Evolutionary conservation across 495 filamentous ascomycete species (phyloP).

Genomic region (Trichoderma parareesei): DNA sequence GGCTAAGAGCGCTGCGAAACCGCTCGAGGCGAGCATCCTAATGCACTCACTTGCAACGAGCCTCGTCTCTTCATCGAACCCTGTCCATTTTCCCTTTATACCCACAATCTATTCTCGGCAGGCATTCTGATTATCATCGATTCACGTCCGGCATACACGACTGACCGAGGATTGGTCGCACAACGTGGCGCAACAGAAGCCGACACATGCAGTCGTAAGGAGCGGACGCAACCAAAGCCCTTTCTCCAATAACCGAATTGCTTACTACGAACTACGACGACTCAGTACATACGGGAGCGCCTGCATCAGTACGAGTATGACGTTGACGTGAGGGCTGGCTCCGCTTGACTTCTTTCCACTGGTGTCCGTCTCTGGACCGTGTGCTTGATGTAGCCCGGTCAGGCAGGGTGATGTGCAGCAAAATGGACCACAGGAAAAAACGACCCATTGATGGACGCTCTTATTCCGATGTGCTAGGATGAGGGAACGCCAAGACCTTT

Average conservation of each 20-base stretch:
- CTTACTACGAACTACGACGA: too few species aligned
- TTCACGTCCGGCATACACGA: not conserved
- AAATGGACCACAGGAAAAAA: not conserved
- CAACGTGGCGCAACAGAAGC: not conserved
- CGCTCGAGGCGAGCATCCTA: conserved; percentile 3
- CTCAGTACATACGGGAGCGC: too few species aligned
- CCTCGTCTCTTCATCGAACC: not conserved
- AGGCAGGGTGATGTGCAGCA: not conserved
- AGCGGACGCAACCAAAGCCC: not conserved
- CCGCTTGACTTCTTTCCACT: not conserved
- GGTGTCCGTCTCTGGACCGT: too few species aligned
- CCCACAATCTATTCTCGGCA: not conserved
- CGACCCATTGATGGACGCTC: conserved; percentile 8
- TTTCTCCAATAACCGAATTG: not conserved
- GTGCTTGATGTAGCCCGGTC: too few species aligned
- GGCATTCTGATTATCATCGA: not conserved
- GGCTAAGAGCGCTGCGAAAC: not conserved
- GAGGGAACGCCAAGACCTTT: not conserved
- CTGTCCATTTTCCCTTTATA: not conserved
- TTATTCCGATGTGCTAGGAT: conserved; percentile 7
- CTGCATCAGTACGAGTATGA: not conserved
- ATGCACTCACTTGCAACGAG: conserved; percentile 9
- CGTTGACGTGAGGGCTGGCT: not conserved
- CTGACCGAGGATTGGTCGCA: not conserved
- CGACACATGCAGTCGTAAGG: not conserved